Evolutionary conservation across 2,329 filamentous ascomycete species (phyloP), one percentile per base, ranked within the genome.

Genomic region (Apiospora koreana): DNA sequence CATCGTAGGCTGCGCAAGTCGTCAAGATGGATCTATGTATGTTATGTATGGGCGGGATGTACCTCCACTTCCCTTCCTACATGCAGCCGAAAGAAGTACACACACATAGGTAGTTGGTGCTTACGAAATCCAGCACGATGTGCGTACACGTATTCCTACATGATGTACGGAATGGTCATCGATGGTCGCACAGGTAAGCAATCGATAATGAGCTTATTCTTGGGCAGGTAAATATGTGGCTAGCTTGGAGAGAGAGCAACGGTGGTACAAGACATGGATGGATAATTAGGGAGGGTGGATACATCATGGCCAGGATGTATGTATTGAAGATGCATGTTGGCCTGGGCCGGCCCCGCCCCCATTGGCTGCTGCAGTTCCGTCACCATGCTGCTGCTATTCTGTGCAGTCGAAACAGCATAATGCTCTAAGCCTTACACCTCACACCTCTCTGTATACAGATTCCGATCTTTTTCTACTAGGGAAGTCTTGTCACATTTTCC

Each of bases 131-230:
- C 18, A 54, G 50, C 18, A 21, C 21, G 21, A 38, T 38, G 38
- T n/a, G 25, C 31, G 48, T 54, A 62, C 54, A 62, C 54, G 54
- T n/a, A 62, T 62, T 38, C 31, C 54, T 35, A 35, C 54, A 62
- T 38, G 54, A 62, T 38, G 31, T 35, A 38, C 54, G 54, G 54
- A 62, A 62, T 62, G 31, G 12, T 31, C 38, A 38, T 38, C 54
- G 6, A 38, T 38, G 54, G 54, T 62, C 54, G 31, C 54, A 62
- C 54, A 23, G 21, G 21, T 38, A 6, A 31, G 31, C 54, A 62
- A 38, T 62, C 54, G 54, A 62, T 38, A 38, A 62, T 62, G 54
- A 62, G 54, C 54, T 62, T 62, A 62, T 62, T 62, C 54, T 62
- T 38, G 12, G 41, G 41, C 2, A 41, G 38, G 38, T 41, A 2